Base-by-base conservation (phyloP, 768 basidiomycete species). In the Kwoniella sp. region DNA sequence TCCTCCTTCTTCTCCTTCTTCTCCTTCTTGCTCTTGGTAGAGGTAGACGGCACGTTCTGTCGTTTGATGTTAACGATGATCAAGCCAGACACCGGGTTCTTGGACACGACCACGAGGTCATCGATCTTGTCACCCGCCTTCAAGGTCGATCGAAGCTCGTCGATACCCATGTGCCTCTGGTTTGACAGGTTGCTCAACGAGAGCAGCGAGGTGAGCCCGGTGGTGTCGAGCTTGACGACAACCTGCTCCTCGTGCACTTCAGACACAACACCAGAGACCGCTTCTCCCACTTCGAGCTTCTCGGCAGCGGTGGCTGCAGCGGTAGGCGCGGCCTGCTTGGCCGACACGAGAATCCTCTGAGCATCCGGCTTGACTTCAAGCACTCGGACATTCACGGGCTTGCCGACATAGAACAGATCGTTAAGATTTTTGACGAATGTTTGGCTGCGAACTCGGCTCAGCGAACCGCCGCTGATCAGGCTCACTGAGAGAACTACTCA, bases 111-210 rank as follows among this genome's bases (percentile, higher is more conserved):
- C 6, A 88, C 82, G 17, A 99, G 78, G 42, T 87, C 85, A 10
- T 83, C 78, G 25, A 96, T 72, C 39, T 77, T 78, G 39, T 88
- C 86, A 10, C 88, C 88, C 7, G 78, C 76, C 59, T 84, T 82
- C 41, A 96, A 75, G 7, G 76, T 72, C 2, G 76, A 74, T 22
- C 82, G 82, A 20, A 91, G 77, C 63, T 87, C 85, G 22, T 84
- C 77, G 15, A 85, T 75, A 1, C 84, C 78, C n/a, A 82, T 71
- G 25, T 77, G 79, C 29, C 87, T 82, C 59, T 85, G 82, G 59
- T 88, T 89, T 10, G 92, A 90, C 51, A 96, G 78, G 59, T 87
- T 87, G 67, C 85, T 85, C 57, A 95, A 76, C 0, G 92, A 89
- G n/a, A 96, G 76, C 22, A 96, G 79, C 0, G 88, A 90, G 32